Percentiles rank a stretch among this genome's conserved stretches.
These are phyloP conservation scores for Phytophthora idaei DNA, from an alignment of 352 stramenopile species.

Conservation along the genomic window DNA sequence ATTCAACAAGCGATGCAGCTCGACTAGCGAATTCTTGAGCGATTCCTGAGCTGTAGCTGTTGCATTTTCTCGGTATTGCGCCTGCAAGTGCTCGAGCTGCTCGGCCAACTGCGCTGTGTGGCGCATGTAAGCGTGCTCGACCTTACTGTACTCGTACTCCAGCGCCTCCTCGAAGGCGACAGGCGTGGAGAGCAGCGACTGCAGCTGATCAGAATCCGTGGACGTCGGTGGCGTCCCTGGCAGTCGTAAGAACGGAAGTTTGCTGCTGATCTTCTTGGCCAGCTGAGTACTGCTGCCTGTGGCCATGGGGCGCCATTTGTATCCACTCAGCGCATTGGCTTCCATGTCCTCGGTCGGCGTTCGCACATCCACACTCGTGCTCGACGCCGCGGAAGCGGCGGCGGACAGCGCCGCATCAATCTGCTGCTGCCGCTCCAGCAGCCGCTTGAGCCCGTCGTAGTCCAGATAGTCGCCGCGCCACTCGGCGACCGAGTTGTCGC, in stretches of 20 bases:
- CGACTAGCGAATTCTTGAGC: constrained; percentile 93
- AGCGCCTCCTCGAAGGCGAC: constrained; percentile 87
- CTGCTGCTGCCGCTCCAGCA: constrained; percentile 72
- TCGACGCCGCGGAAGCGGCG: constrained; percentile 14
- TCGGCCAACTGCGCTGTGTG: constrained; percentile 84
- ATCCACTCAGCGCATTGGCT: constrained; percentile 27
- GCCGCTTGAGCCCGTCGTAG: constrained; percentile 88
- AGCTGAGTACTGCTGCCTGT: constrained; percentile 28
- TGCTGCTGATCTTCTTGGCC: constrained; percentile 22
- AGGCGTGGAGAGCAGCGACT: constrained; percentile 32
- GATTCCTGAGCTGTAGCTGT: constrained; percentile 82
- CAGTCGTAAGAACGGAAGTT: constrained; percentile 37
- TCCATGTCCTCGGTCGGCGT: constrained; percentile 30
- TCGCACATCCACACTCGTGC: constrained; percentile 23
- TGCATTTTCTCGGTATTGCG: constrained; percentile 62
- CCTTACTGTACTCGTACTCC: constrained; percentile 84
- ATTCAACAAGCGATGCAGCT: constrained; percentile 94
- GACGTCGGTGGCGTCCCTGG: constrained; percentile 19
- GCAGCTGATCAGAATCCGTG: constrained; percentile 37
- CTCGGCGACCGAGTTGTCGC: constrained; percentile 87
- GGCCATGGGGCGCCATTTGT: constrained; percentile 40
- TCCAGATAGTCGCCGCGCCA: constrained; percentile 91
- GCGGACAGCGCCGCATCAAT: constrained; percentile 40
- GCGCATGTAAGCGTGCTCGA: constrained; percentile 92
- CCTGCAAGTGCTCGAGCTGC: constrained; percentile 86